Evolutionary conservation across 2,329 filamentous ascomycete genomes (phyloP), one percentile per base, ranked within the genome.

Genomic region (Neonectria coccinea): DNA sequence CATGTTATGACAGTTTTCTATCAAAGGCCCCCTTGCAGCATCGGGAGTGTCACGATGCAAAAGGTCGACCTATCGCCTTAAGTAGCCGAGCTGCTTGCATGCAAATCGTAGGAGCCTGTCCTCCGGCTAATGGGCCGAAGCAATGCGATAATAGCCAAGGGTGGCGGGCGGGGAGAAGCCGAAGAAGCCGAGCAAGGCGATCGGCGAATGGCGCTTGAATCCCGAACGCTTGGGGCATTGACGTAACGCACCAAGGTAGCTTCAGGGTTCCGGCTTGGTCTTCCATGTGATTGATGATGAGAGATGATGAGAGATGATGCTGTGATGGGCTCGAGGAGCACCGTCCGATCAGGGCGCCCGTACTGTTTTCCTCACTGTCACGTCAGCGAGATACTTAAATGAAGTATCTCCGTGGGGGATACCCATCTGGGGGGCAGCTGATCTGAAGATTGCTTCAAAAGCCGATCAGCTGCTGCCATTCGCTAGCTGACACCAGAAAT

Each of bases 181-280:
- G 48, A 39, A 65, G 64, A 66, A 70, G 70, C 71, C 71, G 71
- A 74, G 56, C 54, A 5, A 59, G 60, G 62, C 50, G 52, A 66
- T 68, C 71, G 71, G 71, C 63, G 55, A 70, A 63, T 39, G 59
- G 45, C 31, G 14, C 29, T 36, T 16, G 20, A 42, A 68, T 66
- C 64, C 71, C 71, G 71, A 73, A 59, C 63, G 61, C 62, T 64
- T 48, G 68, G 67, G 59, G 54, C 33, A 57, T 64, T 73, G 70
- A 73, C 70, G 69, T 72, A 72, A 65, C 59, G 18, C 41, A 56
- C 39, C 41, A 47, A 51, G 57, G 36, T 16, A 39, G 25, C 36
- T 16, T 18, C 45, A 10, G 48, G 53, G 18, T 12, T 47, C 27
- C 20, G 25, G 25, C 25, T 18, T 29, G 60, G n/a, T 14, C 48